A percentile compares a stretch with the other conserved stretches of the same genome.
phyloP scores from a whole-genome alignment of 257 asterid species.

The Nicotiana obtusifolia region DNA sequence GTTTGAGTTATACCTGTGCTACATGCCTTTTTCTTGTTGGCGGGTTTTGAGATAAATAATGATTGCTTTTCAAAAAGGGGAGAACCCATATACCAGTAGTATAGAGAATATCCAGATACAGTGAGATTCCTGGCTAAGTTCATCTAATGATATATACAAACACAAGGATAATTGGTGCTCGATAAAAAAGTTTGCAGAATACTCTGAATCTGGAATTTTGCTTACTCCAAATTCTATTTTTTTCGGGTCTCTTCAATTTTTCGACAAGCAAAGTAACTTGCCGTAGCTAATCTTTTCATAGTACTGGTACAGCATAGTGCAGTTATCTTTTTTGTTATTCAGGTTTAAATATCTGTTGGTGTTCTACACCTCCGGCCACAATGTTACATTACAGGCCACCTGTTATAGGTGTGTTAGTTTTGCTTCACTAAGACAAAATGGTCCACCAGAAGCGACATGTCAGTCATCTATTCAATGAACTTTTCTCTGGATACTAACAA shows the following conservation, averaged over 20 bases:
- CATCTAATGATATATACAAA: neutral
- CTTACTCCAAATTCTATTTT: neutral
- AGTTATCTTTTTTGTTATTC: neutral
- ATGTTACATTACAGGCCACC: neutral
- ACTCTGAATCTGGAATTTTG: neutral
- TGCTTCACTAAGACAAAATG: neutral
- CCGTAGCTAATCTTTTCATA: neutral
- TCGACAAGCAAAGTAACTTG: neutral
- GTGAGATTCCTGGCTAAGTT: neutral
- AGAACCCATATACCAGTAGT: neutral
- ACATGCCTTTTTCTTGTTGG: neutral
- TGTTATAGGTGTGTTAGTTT: neutral
- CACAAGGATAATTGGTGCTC: neutral
- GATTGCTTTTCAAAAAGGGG: neutral
- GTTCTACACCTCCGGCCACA: neutral
- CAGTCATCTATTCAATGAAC: neutral
- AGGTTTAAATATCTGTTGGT: neutral
- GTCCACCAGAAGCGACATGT: neutral
- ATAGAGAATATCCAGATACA: neutral
- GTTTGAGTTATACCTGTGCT: neutral
- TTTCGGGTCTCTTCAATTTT: neutral
- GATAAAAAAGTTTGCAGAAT: neutral
- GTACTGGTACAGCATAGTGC: neutral
- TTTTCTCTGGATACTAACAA: slow-evolving; percentile 5
- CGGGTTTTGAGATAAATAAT: neutral